Base-by-base conservation (phyloP, 495 filamentous ascomycete genomes). In the Tuber calosporum region DNA sequence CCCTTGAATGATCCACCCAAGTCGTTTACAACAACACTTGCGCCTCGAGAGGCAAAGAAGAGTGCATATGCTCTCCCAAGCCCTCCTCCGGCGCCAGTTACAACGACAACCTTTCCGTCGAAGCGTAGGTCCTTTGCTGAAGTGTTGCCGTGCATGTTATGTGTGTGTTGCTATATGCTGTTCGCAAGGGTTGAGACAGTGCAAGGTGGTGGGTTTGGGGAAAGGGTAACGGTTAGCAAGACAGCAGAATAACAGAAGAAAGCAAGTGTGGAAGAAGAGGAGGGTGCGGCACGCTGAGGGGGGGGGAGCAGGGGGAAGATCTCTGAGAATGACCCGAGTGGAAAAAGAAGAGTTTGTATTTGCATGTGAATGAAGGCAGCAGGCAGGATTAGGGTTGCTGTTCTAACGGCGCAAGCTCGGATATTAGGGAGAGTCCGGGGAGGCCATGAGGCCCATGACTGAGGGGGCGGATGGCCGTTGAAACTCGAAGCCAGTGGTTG, bases 1-100 rank as follows among this genome's bases (percentile, higher is more conserved):
- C 95, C 95, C 81, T 93, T 92, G 86, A 96, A 94, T 30, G 93
- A 96, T 45, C 90, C 93, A 73, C 95, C 95, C 45, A 99, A 88
- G 81, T 99, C 95, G 82, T 99, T 99, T 77, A 99, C 95, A 53
- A 99, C 94, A 76, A 99, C 91, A 84, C 93, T 98, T 70, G 95
- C 95, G 76, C 95, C 95, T 79, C 93, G 87, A 69, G 91, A 92
- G 73, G 87, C 95, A 82, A 97, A 98, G 87, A 97, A 97, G 48
- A 89, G 84, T 75, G 92, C 92, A 85, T 97, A 97, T 81, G 90
- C 91, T 84, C 93, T 96, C 70, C 95, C 95, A 71, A 98, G 84
- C 73, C 96, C 95, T 84, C 96, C 96, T 73, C 95, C 94, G 71
- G 96, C 96, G 77, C 95, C 95, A 68, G 96, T 99, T 77, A 99